Evolutionary conservation across 441 rosid species (phyloP).

Genomic region (Hura crepitans): DNA sequence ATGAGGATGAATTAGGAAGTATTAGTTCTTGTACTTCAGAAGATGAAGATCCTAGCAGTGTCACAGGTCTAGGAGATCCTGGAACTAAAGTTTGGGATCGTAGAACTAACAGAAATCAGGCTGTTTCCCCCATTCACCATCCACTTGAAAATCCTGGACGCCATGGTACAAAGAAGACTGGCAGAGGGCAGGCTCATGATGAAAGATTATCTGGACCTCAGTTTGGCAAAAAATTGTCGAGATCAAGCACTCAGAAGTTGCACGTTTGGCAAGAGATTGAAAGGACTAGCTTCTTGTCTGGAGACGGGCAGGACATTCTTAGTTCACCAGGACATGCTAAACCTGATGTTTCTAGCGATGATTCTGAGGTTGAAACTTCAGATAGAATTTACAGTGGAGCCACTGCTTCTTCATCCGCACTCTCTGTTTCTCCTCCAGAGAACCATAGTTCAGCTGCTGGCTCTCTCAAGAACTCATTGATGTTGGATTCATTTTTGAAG

Average conservation of each 20-base stretch:
- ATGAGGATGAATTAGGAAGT: slow-evolving; percentile 50
- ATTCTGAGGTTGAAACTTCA: slow-evolving; percentile 61
- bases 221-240: slow-evolving; percentile 67
- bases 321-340: slow-evolving; percentile 37
- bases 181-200: slow-evolving; percentile 50
- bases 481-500: slow-evolving; percentile 71
- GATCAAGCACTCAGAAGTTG: slow-evolving; percentile 41
- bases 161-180: slow-evolving; percentile 39
- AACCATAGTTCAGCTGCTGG: slow-evolving; percentile 37
- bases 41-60: slow-evolving; percentile 67
- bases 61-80: slow-evolving; percentile 86
- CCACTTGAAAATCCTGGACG: slow-evolving; percentile 85
- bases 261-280: slow-evolving; percentile 76
- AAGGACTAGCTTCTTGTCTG: slow-evolving; percentile 77
- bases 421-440: slow-evolving; percentile 42
- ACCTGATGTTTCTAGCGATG: slow-evolving; percentile 62
- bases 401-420: slow-evolving; percentile 67
- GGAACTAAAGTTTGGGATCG: slow-evolving; percentile 99
- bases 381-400: slow-evolving; percentile 64
- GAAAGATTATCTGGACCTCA: slow-evolving; percentile 42
- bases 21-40: slow-evolving; percentile 69
- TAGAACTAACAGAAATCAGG: slow-evolving; percentile 68
- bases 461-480: slow-evolving; percentile 51
- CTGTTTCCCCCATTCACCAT: slow-evolving; percentile 81
- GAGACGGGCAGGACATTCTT: slow-evolving; percentile 79